Evolutionary conservation across 1,284 basidiomycete genomes (phyloP), one percentile per base, ranked within the genome.

Genomic region (Ustilago nuda): DNA sequence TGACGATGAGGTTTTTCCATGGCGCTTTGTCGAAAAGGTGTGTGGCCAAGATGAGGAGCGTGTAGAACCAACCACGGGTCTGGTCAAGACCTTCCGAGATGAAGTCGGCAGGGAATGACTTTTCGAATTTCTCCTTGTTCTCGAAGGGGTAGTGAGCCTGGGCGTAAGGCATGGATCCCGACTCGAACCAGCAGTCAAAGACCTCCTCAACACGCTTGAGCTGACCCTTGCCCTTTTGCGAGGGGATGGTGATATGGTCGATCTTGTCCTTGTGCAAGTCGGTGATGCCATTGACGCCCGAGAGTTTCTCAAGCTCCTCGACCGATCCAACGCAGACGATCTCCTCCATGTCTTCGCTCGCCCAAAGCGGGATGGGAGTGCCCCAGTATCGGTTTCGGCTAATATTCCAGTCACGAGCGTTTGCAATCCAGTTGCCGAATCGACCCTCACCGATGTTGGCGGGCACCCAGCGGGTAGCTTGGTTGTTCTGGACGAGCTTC

Each of bases 141-240:
- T 99, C 96, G 86, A 99, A 99, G 8, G 97, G 97, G 88, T 97
- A 99, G 87, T 99, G 97, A 13, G 91, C 89, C 85, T 98, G 96
- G 2, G 95, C 97, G 84, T 97, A 99, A 4, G 97, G 97, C 97
- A 99, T 99, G 84, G 95, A 96, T 87, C 97, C 97, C 8, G 96
- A 98, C 88, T 99, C 97, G 86, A 99, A 99, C 97, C 97, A 99
- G 86, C 97, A 99, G 87, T 99, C 97, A 86, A 99, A 99, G 36
- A 99, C 95, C 87, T 98, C 97, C 71, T 98, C 94, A 19, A 98
- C 90, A 67, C 96, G 91, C 86, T 90, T 93, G 50, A 99, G 88
- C 23, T 88, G 87, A 23, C 96, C 97, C 84, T 95, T 97, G 73
- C 95, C 96, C 86, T 91, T 87, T 84, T 92, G 89, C 37, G 95